phyloP scores from a whole-genome alignment of 176 grass and related monocot species.

The Triticum dicoccoides region DNA sequence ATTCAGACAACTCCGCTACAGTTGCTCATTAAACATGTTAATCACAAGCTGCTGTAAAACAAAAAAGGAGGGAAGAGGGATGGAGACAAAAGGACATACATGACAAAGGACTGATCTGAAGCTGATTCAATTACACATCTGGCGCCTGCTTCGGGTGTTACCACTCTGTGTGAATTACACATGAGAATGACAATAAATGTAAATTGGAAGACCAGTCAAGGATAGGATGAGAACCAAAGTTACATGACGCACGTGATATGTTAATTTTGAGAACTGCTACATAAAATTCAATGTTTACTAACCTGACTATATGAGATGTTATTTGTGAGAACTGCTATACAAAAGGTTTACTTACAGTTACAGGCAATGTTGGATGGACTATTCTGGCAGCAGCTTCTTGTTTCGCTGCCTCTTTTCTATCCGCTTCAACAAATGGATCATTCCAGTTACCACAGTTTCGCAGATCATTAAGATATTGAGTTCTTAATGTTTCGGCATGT shows the following conservation, averaged over 20 bases:
- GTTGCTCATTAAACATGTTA: neutral
- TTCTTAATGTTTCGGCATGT: constrained; percentile 59
- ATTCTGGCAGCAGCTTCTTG: constrained; percentile 54
- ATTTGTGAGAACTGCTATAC: neutral
- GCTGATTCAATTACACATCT: constrained; percentile 29
- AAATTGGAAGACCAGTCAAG: constrained; percentile 16
- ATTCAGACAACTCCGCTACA: neutral
- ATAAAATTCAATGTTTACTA: constrained; percentile 19
- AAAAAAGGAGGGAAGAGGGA: neutral
- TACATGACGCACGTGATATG: neutral
- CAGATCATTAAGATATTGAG: constrained; percentile 48
- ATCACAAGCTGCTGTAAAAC: neutral
- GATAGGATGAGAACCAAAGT: neutral
- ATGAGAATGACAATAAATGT: constrained; percentile 9
- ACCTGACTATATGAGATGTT: neutral
- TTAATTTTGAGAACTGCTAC: neutral
- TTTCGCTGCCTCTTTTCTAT: constrained; percentile 61
- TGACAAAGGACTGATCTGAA: neutral
- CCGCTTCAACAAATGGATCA: constrained; percentile 78
- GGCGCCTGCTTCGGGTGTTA: constrained; percentile 4
- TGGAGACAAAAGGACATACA: constrained; percentile 20
- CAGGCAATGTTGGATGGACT: constrained; percentile 57
- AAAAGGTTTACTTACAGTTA: constrained; percentile 19
- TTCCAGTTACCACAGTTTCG: constrained; percentile 40
- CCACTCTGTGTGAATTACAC: constrained; percentile 44